Base-by-base conservation (phyloP, 805 yeast species). In the Torulaspora franciscae region DNA sequence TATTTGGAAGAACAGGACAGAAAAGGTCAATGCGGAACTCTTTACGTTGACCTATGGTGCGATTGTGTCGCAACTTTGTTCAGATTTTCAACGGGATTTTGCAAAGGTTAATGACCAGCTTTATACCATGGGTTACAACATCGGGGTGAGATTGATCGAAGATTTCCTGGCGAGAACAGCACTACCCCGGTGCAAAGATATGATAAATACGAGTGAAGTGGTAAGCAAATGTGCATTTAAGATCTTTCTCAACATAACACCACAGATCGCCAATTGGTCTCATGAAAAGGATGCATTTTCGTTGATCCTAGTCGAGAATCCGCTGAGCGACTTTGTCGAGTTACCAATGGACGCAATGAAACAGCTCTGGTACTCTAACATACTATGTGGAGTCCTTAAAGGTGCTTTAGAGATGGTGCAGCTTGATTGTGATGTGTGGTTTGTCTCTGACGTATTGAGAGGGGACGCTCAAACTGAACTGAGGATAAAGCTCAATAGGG, bases 361-460 rank as follows among this genome's bases (percentile, higher is more conserved):
- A 51, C 87, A 84, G 57, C 70, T 93, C 42, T 93, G 99, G 98
- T 93, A 90, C 61, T 85, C 95, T 1, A 95, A 93, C 58, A 76
- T 93, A 2, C 68, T 89, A 22, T 85, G 90, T 50, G 99, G 99
- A 13, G 93, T 93, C 3, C 66, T 93, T 40, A 78, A 87, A 47
- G 98, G 98, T 4, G 89, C 95, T 0, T 68, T 93, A 40, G 96
- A 90, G 59, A 91, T 90, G 96, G 95, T 93, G 3, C 99, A 93
- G 61, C 68, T 93, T 57, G 95, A 90, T 46, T 88, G 90, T 41
- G 95, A 90, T 45, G 88, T 82, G 2, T 71, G 68, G 52, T 93
- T 90, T 61, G 77, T 87, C 2, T 78, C 82, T 53, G 99, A 93
- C 61, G 79, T 75, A 2, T 70, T 93, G 39, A 76, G 89, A 51